Evolutionary conservation across 352 stramenopile species (phyloP), one percentile per base, ranked within the genome.

Genomic region (Ophiocytium majus): DNA sequence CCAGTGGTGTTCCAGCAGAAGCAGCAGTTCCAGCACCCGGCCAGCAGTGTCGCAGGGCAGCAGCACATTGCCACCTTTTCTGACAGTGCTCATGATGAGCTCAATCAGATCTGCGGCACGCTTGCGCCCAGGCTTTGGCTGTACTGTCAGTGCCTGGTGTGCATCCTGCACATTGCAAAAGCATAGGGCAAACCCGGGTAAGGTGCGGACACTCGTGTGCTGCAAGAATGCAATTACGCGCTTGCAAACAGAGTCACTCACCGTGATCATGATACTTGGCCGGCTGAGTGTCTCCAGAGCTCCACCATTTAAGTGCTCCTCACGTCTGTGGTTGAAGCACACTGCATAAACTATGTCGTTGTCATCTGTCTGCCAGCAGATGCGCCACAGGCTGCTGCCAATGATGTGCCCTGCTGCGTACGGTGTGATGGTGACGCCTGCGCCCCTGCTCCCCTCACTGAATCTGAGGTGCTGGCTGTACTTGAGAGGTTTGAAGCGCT

Each of bases 381-480:
- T 84, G 33, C 85, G 81, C 85, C 85, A 88, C 71, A 88, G 63
- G 19, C 81, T 84, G 23, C 81, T 75, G 23, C 85, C 85, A 63
- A 88, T 88, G 36, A 88, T 84, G 10, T 76, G 78, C 63, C 85
- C 85, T 31, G 85, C 85, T 35, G 80, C 85, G 37, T 88, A 88
- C 0, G 85, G 85, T 28, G 85, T 88, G 63, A 88, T 88, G 64
- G 85, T 88, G 10, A 88, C 78, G 1, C 85, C 85, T 50, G 85
- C 85, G 23, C 85, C 85, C 71, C 85, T 83, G 49, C 78, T 81
- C 64, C 82, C 74, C 32, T 76, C 85, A 50, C 80, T 86, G 37
- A 91, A 84, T 1, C 50, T 80, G 37, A 90, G 80, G 63, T 85
- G 85, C 83, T 91, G 89, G 19, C 85, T 89, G 74, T 88, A 91